Conservation (phyloP, 2,329 filamentous ascomycete species). For the Xylaria sp. region DNA sequence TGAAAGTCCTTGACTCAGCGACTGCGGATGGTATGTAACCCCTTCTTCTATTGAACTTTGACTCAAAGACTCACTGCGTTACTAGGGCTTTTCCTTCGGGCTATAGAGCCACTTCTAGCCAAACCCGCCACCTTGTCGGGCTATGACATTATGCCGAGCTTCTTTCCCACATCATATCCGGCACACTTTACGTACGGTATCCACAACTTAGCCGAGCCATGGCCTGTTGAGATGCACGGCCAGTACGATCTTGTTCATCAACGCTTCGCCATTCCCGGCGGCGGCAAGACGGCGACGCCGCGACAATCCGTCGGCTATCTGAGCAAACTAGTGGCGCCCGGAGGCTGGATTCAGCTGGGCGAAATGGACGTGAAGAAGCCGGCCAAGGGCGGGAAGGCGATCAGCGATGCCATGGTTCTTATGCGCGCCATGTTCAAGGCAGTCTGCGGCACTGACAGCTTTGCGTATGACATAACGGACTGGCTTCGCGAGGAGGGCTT, state of each 20-base stretch:
- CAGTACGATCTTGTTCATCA: slow-evolving; percentile 25
- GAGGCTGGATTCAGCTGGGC: slow-evolving; percentile 28
- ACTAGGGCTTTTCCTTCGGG: slow-evolving; percentile 5
- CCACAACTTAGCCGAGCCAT: slow-evolving; percentile 21
- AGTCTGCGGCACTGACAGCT: not conserved
- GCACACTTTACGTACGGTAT: slow-evolving; percentile 14
- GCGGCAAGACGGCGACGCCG: slow-evolving; percentile 14
- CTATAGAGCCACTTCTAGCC: slow-evolving; percentile 14
- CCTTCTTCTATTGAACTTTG: not conserved
- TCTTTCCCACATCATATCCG: slow-evolving; percentile 12
- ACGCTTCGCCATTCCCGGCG: slow-evolving; percentile 21
- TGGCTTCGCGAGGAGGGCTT: slow-evolving; percentile 4
- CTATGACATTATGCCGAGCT: slow-evolving; percentile 17
- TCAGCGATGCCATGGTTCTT: not conserved
- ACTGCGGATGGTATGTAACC: not conserved
- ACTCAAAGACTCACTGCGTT: not conserved
- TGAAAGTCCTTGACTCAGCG: slow-evolving; percentile 2
- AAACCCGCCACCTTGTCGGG: slow-evolving; percentile 15
- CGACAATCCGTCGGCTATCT: slow-evolving; percentile 19
- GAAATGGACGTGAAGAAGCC: slow-evolving; percentile 20
- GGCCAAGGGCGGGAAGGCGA: slow-evolving; percentile 1
- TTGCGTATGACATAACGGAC: not conserved
- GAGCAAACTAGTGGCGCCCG: slow-evolving; percentile 18
- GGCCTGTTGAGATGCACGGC: slow-evolving; percentile 22
- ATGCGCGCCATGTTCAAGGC: slow-evolving; percentile 5